Evolutionary conservation across 2,329 filamentous ascomycete species (phyloP).

Genomic region (Dactylellina sp.): DNA sequence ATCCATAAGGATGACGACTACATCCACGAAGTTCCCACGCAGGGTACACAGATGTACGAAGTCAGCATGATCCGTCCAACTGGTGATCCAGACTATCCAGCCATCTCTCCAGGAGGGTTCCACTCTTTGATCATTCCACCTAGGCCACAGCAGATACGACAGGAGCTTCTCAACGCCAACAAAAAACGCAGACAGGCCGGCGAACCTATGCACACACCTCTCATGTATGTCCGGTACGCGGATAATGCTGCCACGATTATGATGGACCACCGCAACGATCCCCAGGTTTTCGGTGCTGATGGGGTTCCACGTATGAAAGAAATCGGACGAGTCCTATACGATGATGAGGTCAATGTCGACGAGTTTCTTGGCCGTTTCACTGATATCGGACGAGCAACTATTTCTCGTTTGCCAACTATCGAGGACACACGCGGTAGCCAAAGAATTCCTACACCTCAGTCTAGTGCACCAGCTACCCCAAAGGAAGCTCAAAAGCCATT

Average conservation of each 20-base stretch:
- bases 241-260: constrained; percentile 29
- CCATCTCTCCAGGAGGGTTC: constrained; percentile 29
- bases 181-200: constrained; percentile 1
- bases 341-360: constrained; percentile 7
- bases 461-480: neutral
- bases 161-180: constrained; percentile 13
- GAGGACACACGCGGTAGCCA: constrained; percentile 9
- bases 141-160: neutral
- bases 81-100: constrained; percentile 9
- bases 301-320: constrained; percentile 20
- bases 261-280: constrained; percentile 33
- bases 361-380: constrained; percentile 28
- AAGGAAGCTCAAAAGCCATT: neutral
- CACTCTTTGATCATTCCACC: constrained; percentile 40
- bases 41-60: constrained; percentile 35
- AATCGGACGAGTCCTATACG: constrained; percentile 16
- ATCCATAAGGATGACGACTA: constrained; percentile 36
- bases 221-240: constrained; percentile 42
- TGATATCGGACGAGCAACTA: constrained; percentile 12
- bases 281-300: constrained; percentile 14
- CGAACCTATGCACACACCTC: constrained; percentile 2
- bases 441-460: neutral
- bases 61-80: constrained; percentile 28
- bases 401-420: constrained; percentile 29
- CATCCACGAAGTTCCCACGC: constrained; percentile 26